Conservation (phyloP, 2,329 filamentous ascomycete genomes). For the Eurotiales sp. region DNA sequence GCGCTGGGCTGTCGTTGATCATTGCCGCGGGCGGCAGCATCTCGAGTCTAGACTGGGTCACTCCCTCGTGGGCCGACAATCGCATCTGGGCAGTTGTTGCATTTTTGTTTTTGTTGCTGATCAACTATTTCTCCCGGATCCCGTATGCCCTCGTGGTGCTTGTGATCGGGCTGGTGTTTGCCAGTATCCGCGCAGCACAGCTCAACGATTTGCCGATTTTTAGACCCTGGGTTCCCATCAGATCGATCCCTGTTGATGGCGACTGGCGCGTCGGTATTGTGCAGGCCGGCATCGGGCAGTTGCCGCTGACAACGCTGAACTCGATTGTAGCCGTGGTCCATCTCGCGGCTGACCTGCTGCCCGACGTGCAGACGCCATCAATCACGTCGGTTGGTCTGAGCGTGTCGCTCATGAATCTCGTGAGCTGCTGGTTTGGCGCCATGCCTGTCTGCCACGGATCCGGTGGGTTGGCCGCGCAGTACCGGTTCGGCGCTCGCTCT, state of each 20-base stretch:
- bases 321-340: slow-evolving; percentile 85
- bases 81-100: slow-evolving; percentile 70
- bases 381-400: slow-evolving; percentile 77
- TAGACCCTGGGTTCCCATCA: slow-evolving; percentile 57
- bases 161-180: slow-evolving; percentile 63
- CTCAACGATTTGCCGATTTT: slow-evolving; percentile 48
- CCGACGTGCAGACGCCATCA: slow-evolving; percentile 62
- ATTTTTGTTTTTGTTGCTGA: slow-evolving; percentile 67
- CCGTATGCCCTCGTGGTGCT: slow-evolving; percentile 79
- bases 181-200: slow-evolving; percentile 43
- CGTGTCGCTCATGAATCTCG: slow-evolving; percentile 77
- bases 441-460: slow-evolving; percentile 97
- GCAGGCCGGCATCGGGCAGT: slow-evolving; percentile 73
- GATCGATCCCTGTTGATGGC: slow-evolving; percentile 43
- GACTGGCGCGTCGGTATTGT: slow-evolving; percentile 55
- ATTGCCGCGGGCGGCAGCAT: slow-evolving; percentile 70
- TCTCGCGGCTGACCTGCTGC: slow-evolving; percentile 72
- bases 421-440: slow-evolving; percentile 84
- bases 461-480: slow-evolving; percentile 84
- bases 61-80: slow-evolving; percentile 69
- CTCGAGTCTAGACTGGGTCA: slow-evolving; percentile 63
- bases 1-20: slow-evolving; percentile 78
- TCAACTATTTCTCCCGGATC: slow-evolving; percentile 61
- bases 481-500: slow-evolving; percentile 84
- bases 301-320: slow-evolving; percentile 88